Evolutionary conservation across 1,284 basidiomycete genomes (phyloP), one percentile per base, ranked within the genome.

Genomic region (Earliella scabrosa): DNA sequence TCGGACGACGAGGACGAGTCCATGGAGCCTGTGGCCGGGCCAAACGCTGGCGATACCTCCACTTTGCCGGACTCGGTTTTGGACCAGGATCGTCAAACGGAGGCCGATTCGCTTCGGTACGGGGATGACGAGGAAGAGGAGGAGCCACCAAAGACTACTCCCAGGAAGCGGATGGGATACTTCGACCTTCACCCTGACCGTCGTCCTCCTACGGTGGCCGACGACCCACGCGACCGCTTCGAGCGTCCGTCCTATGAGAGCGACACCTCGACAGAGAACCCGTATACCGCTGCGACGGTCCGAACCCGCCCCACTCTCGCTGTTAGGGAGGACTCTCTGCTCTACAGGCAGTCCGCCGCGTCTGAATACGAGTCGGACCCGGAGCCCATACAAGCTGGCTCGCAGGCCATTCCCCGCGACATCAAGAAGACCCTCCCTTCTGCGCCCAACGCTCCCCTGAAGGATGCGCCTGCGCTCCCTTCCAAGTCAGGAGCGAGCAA

Each of bases 111-210:
- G 3, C 51, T 50, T 24, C 44, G 53, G 32, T 57, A 71, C 23
- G 65, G 71, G 21, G 74, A 75, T n/a, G 68, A 71, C 26, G 72
- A 70, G n/a, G 72, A 74, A 10, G 66, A 72, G 61, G 58, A 64
- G 59, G 64, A 43, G 6, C 11, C 45, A 8, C 40, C 36, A 10
- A 20, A 58, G 18, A 45, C 59, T 6, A 21, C 48, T 3, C 51
- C 52, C 14, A 65, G 53, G 63, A 68, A 57, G 38, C 76, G 85
- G 16, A 45, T 83, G 35, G 85, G 86, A 0, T 91, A 90, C 69
- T 90, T 90, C 68, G 88, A 90, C 66, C 64, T 89, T 14, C 88
- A 91, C 65, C 81, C 81, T 4, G 80, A 82, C 16, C 77, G 80
- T 29, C 70, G 77, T 31, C 75, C 71, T 26, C 60, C 56, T 27